Evolutionary conservation across 768 basidiomycete species (phyloP).

Genomic region (Termitomyces eurrhizus): DNA sequence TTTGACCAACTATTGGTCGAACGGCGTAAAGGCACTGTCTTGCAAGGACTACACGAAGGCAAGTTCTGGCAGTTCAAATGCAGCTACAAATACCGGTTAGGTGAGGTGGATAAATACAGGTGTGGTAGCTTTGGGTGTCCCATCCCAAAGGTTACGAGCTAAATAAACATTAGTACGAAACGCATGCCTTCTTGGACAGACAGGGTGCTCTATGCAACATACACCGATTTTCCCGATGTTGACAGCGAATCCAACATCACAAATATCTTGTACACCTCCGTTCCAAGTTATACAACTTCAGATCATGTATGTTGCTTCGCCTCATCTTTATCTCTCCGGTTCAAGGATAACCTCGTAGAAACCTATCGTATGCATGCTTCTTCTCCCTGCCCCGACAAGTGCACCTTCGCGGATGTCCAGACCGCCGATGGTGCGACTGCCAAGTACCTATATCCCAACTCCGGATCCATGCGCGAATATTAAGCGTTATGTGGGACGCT

Average conservation of each 20-base stretch:
- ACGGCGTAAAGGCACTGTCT: conserved; percentile 58
- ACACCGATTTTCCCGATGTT: conserved; percentile 55
- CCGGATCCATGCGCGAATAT: conserved; percentile 50
- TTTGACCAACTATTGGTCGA: conserved; percentile 70
- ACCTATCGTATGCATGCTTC: conserved; percentile 71
- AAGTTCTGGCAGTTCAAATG: conserved; percentile 87
- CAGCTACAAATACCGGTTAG: conserved; percentile 84
- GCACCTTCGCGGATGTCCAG: conserved; percentile 10
- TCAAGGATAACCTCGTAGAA: conserved; percentile 45
- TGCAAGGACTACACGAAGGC: conserved; percentile 78
- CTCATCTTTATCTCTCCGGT: background rate
- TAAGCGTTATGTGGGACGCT: conserved; percentile 64
- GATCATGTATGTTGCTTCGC: conserved; percentile 67
- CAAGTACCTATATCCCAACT: conserved; percentile 42
- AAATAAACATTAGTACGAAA: conserved; percentile 40
- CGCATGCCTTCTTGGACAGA: conserved; percentile 93
- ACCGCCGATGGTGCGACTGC: conserved; percentile 48
- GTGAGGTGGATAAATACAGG: conserved; percentile 82
- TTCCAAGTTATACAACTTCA: conserved; percentile 82
- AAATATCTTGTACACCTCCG: conserved; percentile 72
- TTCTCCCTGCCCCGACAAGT: conserved; percentile 49
- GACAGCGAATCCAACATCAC: conserved; percentile 50
- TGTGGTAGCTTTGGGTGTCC: conserved; percentile 26
- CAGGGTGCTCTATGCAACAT: conserved; percentile 80
- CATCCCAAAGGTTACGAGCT: conserved; percentile 6